Evolutionary conservation across 2,329 filamentous ascomycete species (phyloP).

Genomic region (Blastomyces gilchristii): DNA sequence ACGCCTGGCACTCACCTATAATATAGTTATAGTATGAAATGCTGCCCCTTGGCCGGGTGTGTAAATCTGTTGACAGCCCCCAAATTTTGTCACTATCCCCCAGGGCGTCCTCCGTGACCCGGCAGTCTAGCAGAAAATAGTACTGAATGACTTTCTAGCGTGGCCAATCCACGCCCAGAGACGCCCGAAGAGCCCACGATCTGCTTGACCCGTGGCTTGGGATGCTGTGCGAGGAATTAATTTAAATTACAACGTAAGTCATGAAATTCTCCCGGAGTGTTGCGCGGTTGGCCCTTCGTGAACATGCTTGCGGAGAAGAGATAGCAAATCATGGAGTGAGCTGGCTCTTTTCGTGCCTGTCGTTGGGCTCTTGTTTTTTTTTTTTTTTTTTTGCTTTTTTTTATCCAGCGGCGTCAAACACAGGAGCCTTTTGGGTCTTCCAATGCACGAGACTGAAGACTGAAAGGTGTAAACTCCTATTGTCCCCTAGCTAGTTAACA

Average conservation of each 20-base stretch:
- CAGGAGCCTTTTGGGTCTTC: not conserved
- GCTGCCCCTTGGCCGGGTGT: too few relatives aligned
- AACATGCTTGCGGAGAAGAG: too few relatives aligned
- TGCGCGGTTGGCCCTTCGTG: too few relatives aligned
- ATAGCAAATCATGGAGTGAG: too few relatives aligned
- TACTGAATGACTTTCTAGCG: not conserved
- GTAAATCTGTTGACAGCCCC: not conserved
- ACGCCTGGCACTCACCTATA: too few relatives aligned
- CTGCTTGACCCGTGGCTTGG: not conserved
- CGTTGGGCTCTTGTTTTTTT: not conserved
- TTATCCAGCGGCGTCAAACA: not conserved
- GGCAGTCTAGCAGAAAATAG: conserved; percentile 5
- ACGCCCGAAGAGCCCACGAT: not conserved
- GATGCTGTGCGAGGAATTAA: not conserved
- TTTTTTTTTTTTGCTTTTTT: not conserved
- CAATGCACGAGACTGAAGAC: not conserved
- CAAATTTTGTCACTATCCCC: not conserved
- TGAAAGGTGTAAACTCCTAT: too few relatives aligned
- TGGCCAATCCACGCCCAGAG: conserved; percentile 1
- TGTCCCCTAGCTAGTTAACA: too few relatives aligned
- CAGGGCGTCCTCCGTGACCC: not conserved
- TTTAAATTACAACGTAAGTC: too few relatives aligned
- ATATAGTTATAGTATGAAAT: too few relatives aligned
- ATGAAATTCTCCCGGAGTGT: too few relatives aligned
- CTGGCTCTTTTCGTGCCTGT: not conserved